Conservation (phyloP, 257 asterid species). For the Solanum pennellii region DNA sequence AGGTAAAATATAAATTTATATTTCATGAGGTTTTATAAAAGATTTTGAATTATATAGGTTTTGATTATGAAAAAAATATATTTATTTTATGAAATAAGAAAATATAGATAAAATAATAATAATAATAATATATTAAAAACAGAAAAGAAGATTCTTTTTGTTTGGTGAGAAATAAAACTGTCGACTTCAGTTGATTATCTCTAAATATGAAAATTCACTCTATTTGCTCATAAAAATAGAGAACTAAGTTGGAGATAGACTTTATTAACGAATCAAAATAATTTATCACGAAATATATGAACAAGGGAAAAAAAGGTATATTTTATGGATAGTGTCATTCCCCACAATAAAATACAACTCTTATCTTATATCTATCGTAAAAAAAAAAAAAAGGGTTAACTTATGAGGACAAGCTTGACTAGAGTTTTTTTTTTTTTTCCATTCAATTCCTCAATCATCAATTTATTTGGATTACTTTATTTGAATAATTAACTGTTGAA, state of each 20-base stretch:
- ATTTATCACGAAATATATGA: background rate
- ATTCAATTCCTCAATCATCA: background rate
- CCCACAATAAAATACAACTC: background rate
- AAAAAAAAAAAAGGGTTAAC: too few relatives aligned
- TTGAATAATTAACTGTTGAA: background rate
- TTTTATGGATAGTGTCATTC: background rate
- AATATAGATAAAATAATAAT: too few relatives aligned
- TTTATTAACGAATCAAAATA: background rate
- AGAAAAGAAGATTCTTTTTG: too few relatives aligned
- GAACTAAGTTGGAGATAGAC: background rate
- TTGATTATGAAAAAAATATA: too few relatives aligned
- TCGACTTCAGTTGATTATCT: background rate
- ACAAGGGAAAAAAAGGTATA: background rate
- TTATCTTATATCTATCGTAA: too few relatives aligned
- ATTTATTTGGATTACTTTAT: background rate
- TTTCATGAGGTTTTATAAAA: background rate
- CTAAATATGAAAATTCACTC: too few relatives aligned
- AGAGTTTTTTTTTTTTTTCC: background rate
- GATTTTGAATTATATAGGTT: too few relatives aligned
- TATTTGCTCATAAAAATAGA: background rate
- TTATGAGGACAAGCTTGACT: too few relatives aligned
- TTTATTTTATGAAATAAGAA: too few relatives aligned
- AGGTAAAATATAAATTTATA: background rate
- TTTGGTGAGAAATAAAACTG: too few relatives aligned
- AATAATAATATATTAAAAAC: too few relatives aligned